These are phyloP conservation scores for Podochytrium sp. DNA, from an alignment of 192 early-diverging fungal genomes.

Conservation along the genomic window DNA sequence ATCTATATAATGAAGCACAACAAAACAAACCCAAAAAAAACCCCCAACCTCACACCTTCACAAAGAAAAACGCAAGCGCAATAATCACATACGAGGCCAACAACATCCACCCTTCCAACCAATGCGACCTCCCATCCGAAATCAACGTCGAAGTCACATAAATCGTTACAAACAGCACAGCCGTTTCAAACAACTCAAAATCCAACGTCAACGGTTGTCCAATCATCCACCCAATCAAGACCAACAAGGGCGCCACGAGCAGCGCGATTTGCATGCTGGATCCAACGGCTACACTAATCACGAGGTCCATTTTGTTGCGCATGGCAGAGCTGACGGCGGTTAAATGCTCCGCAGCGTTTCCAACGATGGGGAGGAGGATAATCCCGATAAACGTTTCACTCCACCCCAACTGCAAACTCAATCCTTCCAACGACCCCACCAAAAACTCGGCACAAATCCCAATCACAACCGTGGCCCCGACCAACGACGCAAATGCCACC, in stretches of 20 bases:
- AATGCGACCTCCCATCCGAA: constrained; percentile 85
- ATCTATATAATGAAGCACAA: too few species aligned
- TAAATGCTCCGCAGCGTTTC: constrained; percentile 89
- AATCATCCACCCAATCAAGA: constrained; percentile 88
- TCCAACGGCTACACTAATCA: constrained; percentile 88
- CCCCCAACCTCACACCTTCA: too few species aligned
- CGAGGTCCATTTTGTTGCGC: constrained; percentile 92
- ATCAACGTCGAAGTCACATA: constrained; percentile 53
- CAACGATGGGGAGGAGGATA: constrained; percentile 89
- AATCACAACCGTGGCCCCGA: constrained; percentile 70
- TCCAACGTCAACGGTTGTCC: constrained; percentile 78
- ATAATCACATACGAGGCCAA: constrained; percentile 85
- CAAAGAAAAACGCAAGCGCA: constrained; percentile 78
- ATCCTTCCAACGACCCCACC: constrained; percentile 80
- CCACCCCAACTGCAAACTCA: constrained; percentile 70
- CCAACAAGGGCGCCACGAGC: constrained; percentile 34
- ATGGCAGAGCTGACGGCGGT: constrained; percentile 81
- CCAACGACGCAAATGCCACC: constrained; percentile 65
- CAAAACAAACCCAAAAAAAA: too few species aligned
- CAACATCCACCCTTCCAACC: constrained; percentile 88
- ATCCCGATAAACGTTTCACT: constrained; percentile 87
- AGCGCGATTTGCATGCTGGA: constrained; percentile 84
- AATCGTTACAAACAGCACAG: constrained; percentile 73
- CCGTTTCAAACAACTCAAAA: constrained; percentile 84
- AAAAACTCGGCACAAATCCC: constrained; percentile 86